Conservation (phyloP, 352 stramenopile genomes). For the Globisporangium camurandrum region DNA sequence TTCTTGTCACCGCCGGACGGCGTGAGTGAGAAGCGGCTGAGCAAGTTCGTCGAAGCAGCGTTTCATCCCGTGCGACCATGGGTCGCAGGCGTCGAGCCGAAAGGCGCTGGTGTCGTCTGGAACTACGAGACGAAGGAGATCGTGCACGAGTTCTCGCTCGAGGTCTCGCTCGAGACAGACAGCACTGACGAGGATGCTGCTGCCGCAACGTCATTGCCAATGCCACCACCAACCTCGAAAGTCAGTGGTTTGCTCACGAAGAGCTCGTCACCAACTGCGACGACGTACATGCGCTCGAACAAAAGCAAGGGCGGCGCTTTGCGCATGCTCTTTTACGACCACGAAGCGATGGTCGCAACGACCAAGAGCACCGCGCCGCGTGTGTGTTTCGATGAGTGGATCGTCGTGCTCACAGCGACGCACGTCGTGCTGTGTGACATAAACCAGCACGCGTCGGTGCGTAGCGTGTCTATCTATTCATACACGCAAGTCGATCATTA, state of each 20-base stretch:
- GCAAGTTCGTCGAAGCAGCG: conserved; percentile 47
- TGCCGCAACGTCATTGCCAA: neutral
- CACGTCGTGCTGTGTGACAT: conserved; percentile 70
- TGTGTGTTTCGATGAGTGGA: conserved; percentile 63
- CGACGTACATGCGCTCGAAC: conserved; percentile 46
- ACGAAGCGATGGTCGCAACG: conserved; percentile 47
- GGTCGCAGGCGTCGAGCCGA: conserved; percentile 59
- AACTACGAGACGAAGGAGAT: conserved; percentile 65
- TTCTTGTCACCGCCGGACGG: conserved; percentile 34
- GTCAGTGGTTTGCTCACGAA: conserved; percentile 23
- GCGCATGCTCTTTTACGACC: conserved; percentile 70
- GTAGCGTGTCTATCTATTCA: conserved; percentile 1
- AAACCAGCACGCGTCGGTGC: conserved; percentile 48
- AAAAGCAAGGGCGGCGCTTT: conserved; percentile 32
- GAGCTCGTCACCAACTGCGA: conserved; percentile 31
- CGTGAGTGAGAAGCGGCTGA: conserved; percentile 66
- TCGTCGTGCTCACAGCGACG: conserved; percentile 48
- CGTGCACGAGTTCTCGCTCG: conserved; percentile 57
- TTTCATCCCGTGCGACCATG: conserved; percentile 64
- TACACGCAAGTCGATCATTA: too few species aligned
- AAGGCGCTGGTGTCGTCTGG: conserved; percentile 54
- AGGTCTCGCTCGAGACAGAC: conserved; percentile 33
- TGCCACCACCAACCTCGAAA: conserved; percentile 6
- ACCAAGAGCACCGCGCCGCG: conserved; percentile 31
- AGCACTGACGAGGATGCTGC: conserved; percentile 16